Evolutionary conservation across 2,329 filamentous ascomycete genomes (phyloP), one percentile per base, ranked within the genome.

Genomic region (Hypoxylon sp.): DNA sequence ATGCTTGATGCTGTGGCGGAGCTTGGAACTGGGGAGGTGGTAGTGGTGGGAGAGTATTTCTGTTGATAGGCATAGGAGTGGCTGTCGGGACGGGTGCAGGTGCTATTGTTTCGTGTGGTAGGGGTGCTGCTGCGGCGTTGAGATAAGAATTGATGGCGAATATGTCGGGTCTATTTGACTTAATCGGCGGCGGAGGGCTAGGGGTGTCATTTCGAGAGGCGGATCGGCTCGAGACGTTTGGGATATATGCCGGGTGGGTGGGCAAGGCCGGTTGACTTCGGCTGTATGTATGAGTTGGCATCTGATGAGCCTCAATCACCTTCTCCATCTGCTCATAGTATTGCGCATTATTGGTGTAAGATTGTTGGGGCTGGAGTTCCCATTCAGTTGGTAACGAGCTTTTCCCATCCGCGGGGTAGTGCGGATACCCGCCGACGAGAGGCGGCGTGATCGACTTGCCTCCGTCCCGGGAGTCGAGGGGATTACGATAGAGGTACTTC

Each of bases 241-340:
- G 80, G 18, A 84, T 78, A 51, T 85, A 86, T 0, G 84, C 84
- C 0, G 80, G 81, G 62, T 86, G 84, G 0, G 82, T 76, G 0
- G 83, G 83, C 42, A 85, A 75, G 0, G 78, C 77, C 45, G 38
- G 3, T 5, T 62, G 53, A 18, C 72, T 72, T 0, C 74, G 75
- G 30, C 78, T 72, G 22, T 72, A 73, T 56, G 72, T 70, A 67
- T 78, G 77, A 26, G 72, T 61, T 4, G 68, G 42, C 26, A 38
- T 49, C 1, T 24, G 65, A 3, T 53, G 64, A 0, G 32, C 26
- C 44, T 68, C 64, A 14, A 71, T 70, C 9, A 75, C 75, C 18
- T 77, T 74, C 40, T 80, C 80, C 3, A 80, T 59, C 50, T 71
- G 68, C 62, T 81, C 78, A 64, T 82, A 81, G 69, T 81, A 81